Evolutionary conservation across 2,329 filamentous ascomycete species (phyloP), one percentile per base, ranked within the genome.

Genomic region (Penicillium sp.): DNA sequence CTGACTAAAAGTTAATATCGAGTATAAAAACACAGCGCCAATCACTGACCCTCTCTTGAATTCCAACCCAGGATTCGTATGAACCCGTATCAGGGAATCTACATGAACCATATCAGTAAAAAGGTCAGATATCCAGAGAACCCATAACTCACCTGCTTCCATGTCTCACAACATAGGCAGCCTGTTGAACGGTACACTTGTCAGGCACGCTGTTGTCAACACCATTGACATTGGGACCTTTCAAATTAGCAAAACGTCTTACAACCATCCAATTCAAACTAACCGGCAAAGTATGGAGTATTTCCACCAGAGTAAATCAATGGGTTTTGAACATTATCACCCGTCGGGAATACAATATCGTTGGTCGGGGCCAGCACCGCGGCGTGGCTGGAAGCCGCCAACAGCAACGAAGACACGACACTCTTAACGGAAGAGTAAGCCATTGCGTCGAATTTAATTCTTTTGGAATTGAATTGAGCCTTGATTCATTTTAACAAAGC

Each of bases 111-210:
- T 13, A 19, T 26, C 2, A 19, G 29, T 37, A 37, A 37, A 24
- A 24, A 19, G 6, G 16, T 10, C 33, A 22, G 7, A 29, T 7
- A 26, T 26, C 21, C 16, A 37, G 14, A 4, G 22, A 27, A 35
- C 8, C 5, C 16, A 21, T 29, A 33, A 29, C 55, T 41, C 83
- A 89, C 43, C 86, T 78, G 43, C 84, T 86, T 19, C 86, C 86
- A 73, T 88, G 86, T 19, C 85, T 81, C 2, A 80, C 78, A 33
- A 85, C 73, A 59, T 86, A 87, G 5, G 83, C 82, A 3, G 82
- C 85, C 63, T 86, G 81, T 57, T 88, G 84, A 4, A 89, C 80
- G 10, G 73, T 74, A 67, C 86, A 89, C 44, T 80, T 77, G 1
- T 80, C 75, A 0, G 86, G 86, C 1, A 84, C 75, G 4, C 81